phyloP scores from a whole-genome alignment of 805 yeast species.

The Suhomyces sp. region DNA sequence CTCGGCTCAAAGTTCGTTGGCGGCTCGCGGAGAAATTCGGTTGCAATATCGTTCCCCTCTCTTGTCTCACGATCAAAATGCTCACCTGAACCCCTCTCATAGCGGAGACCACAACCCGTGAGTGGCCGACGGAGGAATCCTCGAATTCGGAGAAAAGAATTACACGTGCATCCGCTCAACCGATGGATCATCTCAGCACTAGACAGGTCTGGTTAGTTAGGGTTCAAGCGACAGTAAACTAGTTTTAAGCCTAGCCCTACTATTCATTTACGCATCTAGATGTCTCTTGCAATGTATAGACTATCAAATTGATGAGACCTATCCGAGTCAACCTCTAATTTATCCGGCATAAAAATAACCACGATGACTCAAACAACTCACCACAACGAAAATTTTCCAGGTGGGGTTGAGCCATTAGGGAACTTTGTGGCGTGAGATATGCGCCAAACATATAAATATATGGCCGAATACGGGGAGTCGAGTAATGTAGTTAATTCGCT shows the following conservation, averaged over 20 bases:
- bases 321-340: background rate
- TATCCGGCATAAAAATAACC: background rate
- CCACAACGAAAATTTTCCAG: conserved; percentile 3
- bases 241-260: background rate
- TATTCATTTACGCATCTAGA: background rate
- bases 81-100: background rate
- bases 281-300: background rate
- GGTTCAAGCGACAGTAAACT: background rate
- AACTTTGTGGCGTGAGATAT: background rate
- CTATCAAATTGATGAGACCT: background rate
- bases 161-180: conserved; percentile 4
- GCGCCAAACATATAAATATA: background rate
- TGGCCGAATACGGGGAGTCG: background rate
- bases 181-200: conserved; percentile 1
- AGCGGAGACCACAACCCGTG: background rate
- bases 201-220: background rate
- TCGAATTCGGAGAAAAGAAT: background rate
- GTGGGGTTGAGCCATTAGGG: conserved; percentile 1
- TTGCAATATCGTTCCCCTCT: background rate
- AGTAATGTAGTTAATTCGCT: background rate
- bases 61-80: background rate
- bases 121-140: background rate
- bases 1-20: background rate
- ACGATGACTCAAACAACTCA: conserved; percentile 4
- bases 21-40: background rate